A percentile compares a stretch with the other conserved stretches of the same genome.
Conservation (phyloP, 305 asterid species). For the Lippia alba region DNA sequence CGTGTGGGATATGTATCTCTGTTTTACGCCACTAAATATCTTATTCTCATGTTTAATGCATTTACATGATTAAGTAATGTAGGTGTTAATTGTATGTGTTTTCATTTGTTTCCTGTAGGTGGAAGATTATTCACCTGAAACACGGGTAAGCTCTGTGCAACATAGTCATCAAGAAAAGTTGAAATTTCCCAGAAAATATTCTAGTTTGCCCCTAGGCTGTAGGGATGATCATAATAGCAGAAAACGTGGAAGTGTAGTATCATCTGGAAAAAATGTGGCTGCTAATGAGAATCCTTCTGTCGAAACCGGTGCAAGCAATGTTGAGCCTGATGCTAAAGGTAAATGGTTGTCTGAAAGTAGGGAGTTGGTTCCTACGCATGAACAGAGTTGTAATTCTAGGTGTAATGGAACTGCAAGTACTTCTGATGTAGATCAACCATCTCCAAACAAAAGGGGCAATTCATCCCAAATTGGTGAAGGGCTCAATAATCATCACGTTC, state of each 20-base stretch:
- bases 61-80: constrained; percentile 21
- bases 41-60: constrained; percentile 23
- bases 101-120: constrained; percentile 53
- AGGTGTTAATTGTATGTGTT: constrained; percentile 38
- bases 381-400: constrained; percentile 36
- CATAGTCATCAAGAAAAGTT: constrained; percentile 48
- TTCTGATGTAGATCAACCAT: constrained; percentile 50
- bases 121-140: constrained; percentile 81
- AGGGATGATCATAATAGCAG: constrained; percentile 45
- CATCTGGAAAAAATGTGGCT: constrained; percentile 44
- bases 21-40: constrained; percentile 20
- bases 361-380: constrained; percentile 56
- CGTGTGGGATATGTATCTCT: constrained; percentile 20
- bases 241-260: constrained; percentile 48
- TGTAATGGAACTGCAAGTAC: constrained; percentile 59
- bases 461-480: constrained; percentile 43
- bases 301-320: constrained; percentile 45
- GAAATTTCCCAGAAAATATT: constrained; percentile 47
- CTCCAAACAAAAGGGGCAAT: constrained; percentile 38
- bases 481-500: constrained; percentile 36
- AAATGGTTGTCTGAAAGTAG: constrained; percentile 55
- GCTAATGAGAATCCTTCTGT: constrained; percentile 44
- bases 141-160: constrained; percentile 57
- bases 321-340: constrained; percentile 46
- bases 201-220: constrained; percentile 40